These are phyloP conservation scores for Ceratocystis lukuohia DNA, from an alignment of 2,329 filamentous ascomycete species.

Conservation along the genomic window DNA sequence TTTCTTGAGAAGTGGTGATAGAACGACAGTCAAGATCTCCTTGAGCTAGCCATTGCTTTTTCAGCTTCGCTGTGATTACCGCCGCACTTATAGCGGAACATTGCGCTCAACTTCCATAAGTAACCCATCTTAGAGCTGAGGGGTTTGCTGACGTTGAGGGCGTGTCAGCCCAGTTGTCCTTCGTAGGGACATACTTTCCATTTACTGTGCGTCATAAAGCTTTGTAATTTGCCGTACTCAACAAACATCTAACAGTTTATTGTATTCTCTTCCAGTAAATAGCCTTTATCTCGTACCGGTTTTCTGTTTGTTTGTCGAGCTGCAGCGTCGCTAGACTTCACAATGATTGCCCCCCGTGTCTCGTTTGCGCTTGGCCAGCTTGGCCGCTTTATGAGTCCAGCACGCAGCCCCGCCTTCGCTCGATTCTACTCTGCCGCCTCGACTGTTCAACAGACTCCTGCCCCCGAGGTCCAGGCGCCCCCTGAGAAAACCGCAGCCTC, in stretches of 20 bases:
- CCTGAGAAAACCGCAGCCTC: not conserved
- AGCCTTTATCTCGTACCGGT: not conserved
- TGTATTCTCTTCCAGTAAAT: constrained; percentile 2
- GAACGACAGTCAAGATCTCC: not conserved
- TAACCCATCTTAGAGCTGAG: constrained; percentile 1
- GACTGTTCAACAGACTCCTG: not conserved
- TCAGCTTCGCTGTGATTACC: not conserved
- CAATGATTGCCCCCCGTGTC: constrained; percentile 18
- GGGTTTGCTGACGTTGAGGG: constrained; percentile 7
- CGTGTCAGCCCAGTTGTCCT: constrained; percentile 12
- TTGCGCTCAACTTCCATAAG: not conserved
- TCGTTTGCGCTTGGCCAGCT: constrained; percentile 17
- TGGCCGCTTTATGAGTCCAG: constrained; percentile 14
- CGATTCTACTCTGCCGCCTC: constrained; percentile 13
- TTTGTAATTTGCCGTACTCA: constrained; percentile 14
- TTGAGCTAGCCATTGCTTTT: not conserved
- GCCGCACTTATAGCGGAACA: not conserved
- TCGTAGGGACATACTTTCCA: constrained; percentile 8
- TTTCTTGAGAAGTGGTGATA: constrained; percentile 11
- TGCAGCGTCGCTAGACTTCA: not conserved
- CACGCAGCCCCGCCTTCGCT: constrained; percentile 15
- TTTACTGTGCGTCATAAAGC: constrained; percentile 12
- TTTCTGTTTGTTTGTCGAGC: not conserved
- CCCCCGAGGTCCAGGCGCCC: not conserved
- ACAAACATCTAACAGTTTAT: constrained; percentile 8